A percentile compares a stretch with the other conserved stretches of the same genome.
These are phyloP conservation scores for Tremellales sp. DNA, from an alignment of 1,284 basidiomycete genomes.

Conservation along the genomic window DNA sequence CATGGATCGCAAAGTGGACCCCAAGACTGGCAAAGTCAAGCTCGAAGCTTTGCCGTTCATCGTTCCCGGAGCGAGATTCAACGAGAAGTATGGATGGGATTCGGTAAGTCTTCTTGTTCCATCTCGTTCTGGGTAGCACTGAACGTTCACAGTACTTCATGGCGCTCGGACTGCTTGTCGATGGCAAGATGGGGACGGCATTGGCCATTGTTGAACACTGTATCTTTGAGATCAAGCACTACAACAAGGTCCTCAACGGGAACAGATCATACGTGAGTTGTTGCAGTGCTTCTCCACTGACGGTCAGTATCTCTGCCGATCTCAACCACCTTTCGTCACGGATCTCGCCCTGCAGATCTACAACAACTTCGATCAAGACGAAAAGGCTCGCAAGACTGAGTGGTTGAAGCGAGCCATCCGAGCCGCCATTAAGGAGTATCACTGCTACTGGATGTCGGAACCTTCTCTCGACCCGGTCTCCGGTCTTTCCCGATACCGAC, in stretches of 20 bases:
- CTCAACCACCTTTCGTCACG: conserved; percentile 96
- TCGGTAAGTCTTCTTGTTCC: conserved; percentile 32
- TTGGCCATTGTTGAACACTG: conserved; percentile 98
- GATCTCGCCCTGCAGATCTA: conserved; percentile 98
- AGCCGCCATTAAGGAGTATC: conserved; percentile 97
- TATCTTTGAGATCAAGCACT: conserved; percentile 97
- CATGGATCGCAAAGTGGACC: conserved; percentile 78
- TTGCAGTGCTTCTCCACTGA: conserved; percentile 1
- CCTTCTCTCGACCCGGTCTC: conserved; percentile 90
- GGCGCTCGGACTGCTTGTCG: conserved; percentile 79
- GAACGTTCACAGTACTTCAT: conserved; percentile 41
- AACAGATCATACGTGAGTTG: conserved; percentile 46
- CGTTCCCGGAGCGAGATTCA: conserved; percentile 95
- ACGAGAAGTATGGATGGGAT: conserved; percentile 66
- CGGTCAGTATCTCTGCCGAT: conserved; percentile 83
- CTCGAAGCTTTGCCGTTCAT: conserved; percentile 94
- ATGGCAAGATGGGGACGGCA: conserved; percentile 88
- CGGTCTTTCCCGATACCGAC: conserved; percentile 88
- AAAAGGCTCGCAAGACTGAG: conserved; percentile 72
- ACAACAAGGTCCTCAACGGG: conserved; percentile 66
- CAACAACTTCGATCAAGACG: conserved; percentile 84
- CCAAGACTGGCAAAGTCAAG: conserved; percentile 63
- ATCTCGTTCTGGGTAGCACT: neutral
- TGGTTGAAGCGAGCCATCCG: conserved; percentile 95
- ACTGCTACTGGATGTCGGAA: conserved; percentile 91